A percentile compares a stretch with the other conserved stretches of the same genome.
Conservation (phyloP, 257 asterid genomes). For the Capsicum baccatum region DNA sequence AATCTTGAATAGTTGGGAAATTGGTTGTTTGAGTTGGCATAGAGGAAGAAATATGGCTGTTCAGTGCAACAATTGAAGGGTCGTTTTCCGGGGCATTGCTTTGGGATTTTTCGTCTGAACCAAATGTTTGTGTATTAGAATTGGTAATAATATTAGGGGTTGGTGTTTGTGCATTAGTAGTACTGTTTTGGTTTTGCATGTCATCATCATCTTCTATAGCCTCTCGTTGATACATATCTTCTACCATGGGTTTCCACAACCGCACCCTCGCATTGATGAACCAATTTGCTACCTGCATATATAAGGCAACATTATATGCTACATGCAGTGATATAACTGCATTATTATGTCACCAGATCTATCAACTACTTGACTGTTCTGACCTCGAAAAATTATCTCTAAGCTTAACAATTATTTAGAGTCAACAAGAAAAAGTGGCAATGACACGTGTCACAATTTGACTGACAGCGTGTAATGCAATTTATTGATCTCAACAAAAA, state of each 20-base stretch:
- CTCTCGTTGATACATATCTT: conserved; percentile 96
- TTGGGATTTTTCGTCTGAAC: conserved; percentile 51
- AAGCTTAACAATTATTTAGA: background rate
- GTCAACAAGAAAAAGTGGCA: background rate
- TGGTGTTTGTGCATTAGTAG: conserved; percentile 63
- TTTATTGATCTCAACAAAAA: too few relatives aligned
- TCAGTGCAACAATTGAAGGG: conserved; percentile 66
- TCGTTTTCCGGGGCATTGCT: conserved; percentile 58
- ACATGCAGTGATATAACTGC: background rate
- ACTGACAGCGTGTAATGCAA: too few relatives aligned
- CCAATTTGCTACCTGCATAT: conserved; percentile 92
- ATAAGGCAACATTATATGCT: background rate
- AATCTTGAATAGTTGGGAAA: conserved; percentile 31
- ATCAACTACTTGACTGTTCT: background rate
- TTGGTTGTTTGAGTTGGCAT: background rate
- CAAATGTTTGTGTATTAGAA: conserved; percentile 38
- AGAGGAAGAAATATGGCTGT: conserved; percentile 39
- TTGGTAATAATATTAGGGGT: conserved; percentile 30
- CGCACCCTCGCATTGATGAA: conserved; percentile 99
- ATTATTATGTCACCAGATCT: background rate
- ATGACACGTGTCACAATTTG: too few relatives aligned
- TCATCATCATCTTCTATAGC: conserved; percentile 55
- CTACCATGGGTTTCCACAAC: conserved; percentile 99
- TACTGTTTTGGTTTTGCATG: conserved; percentile 47
- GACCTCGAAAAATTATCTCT: background rate